These are phyloP conservation scores for Alternaria panax DNA, from an alignment of 2,329 filamentous ascomycete species.

Conservation along the genomic window DNA sequence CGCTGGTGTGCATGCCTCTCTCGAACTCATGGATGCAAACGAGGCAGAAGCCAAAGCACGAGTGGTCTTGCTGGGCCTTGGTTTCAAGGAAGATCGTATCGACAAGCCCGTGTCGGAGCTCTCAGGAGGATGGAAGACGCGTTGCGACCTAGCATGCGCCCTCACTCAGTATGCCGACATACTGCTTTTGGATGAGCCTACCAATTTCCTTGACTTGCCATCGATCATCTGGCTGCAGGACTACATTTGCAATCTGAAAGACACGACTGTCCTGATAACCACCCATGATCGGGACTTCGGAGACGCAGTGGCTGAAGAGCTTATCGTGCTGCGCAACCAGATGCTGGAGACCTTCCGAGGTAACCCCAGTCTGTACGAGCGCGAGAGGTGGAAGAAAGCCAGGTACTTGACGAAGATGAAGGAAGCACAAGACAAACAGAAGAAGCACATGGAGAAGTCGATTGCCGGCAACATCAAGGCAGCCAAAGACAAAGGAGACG, in stretches of 20 bases:
- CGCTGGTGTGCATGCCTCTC: conserved; percentile 70
- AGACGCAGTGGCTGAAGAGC: conserved; percentile 75
- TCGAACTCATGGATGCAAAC: conserved; percentile 67
- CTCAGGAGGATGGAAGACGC: conserved; percentile 68
- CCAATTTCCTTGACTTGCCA: conserved; percentile 83
- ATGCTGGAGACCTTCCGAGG: conserved; percentile 77
- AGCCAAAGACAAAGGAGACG: conserved; percentile 79
- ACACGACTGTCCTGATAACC: conserved; percentile 75
- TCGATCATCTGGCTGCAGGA: conserved; percentile 86
- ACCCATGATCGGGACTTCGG: conserved; percentile 87
- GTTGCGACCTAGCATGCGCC: conserved; percentile 57
- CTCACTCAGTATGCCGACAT: conserved; percentile 78
- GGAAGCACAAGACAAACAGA: conserved; percentile 81
- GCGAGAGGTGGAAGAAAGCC: conserved; percentile 71
- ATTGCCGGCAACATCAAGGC: conserved; percentile 77
- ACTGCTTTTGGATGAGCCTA: conserved; percentile 84
- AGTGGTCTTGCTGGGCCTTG: conserved; percentile 68
- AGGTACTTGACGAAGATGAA: conserved; percentile 76
- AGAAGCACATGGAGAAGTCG: conserved; percentile 79
- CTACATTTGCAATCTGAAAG: conserved; percentile 67
- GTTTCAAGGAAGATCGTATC: conserved; percentile 71
- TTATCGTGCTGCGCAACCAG: conserved; percentile 77
- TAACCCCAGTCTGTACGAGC: conserved; percentile 75
- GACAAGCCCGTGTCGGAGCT: conserved; percentile 68
- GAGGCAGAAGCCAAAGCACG: conserved; percentile 72